Evolutionary conservation across 1,284 basidiomycete genomes (phyloP).

Genomic region (Papiliotrema nemorosa): DNA sequence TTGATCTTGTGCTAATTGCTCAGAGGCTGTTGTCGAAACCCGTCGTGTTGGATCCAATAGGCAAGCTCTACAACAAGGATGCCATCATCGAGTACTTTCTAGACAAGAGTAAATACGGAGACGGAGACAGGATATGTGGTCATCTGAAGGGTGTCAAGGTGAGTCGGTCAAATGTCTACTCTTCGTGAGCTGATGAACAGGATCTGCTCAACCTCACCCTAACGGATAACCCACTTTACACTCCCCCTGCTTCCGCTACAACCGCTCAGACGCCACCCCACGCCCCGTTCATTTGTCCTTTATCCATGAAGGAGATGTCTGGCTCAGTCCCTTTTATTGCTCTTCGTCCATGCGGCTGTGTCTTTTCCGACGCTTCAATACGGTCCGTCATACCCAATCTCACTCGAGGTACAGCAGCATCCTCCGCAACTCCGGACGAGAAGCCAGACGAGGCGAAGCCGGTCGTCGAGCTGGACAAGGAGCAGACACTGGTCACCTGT

Average conservation of each 20-base stretch:
- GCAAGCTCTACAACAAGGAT: constrained; percentile 92
- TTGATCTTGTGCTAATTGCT: constrained; percentile 5
- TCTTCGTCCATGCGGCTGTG: constrained; percentile 80
- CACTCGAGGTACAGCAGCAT: constrained; percentile 17
- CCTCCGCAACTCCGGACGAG: constrained; percentile 9
- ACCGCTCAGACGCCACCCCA: constrained; percentile 50
- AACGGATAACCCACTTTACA: constrained; percentile 62
- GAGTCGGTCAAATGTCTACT: too few species aligned
- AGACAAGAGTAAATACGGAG: constrained; percentile 69
- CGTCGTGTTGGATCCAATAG: constrained; percentile 80
- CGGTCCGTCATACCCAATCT: constrained; percentile 39
- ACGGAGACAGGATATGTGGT: constrained; percentile 77
- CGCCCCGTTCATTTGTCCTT: constrained; percentile 77
- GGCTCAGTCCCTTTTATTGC: constrained; percentile 84
- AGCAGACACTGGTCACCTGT: constrained; percentile 27
- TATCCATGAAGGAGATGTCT: constrained; percentile 89
- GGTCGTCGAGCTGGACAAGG: constrained; percentile 2
- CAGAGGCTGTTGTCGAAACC: constrained; percentile 79
- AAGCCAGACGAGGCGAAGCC: constrained; percentile 17
- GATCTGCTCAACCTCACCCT: constrained; percentile 79
- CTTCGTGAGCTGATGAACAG: constrained; percentile 48
- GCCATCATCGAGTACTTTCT: constrained; percentile 81
- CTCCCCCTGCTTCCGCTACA: constrained; percentile 35
- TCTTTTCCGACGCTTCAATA: constrained; percentile 41
- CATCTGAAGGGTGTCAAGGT: constrained; percentile 86